Evolutionary conservation across 108 stramenopile genomes (phyloP).

Genomic region (Seminavis robusta): DNA sequence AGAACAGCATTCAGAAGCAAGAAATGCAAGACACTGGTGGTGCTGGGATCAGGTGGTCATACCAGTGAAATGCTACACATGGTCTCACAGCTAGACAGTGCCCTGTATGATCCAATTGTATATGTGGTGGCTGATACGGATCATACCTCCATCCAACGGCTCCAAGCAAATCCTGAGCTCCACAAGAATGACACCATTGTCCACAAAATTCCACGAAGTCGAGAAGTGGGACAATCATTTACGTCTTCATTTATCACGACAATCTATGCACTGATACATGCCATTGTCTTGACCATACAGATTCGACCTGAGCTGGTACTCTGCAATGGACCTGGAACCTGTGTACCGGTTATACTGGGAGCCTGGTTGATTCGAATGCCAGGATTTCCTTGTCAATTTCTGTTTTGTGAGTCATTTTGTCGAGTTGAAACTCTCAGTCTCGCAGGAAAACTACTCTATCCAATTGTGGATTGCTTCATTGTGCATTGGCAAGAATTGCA

Average conservation of each 20-base stretch:
- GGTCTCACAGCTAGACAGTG: conserved; percentile 41
- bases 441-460: conserved; percentile 85
- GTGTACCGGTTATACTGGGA: conserved; percentile 68
- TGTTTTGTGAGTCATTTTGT: conserved; percentile 89
- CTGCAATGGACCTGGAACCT: conserved; percentile 89
- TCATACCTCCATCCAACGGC: conserved; percentile 50
- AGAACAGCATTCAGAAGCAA: too few species aligned
- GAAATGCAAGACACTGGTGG: conserved; percentile 64
- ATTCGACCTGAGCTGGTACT: conserved; percentile 70
- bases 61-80: conserved; percentile 87
- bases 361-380: conserved; percentile 51
- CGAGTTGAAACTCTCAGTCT: conserved; percentile 78
- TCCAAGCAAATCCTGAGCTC: too few species aligned
- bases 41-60: conserved; percentile 87
- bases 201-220: conserved; percentile 59
- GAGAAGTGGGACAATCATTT: conserved; percentile 68
- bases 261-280: conserved; percentile 28
- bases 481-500: conserved; percentile 85
- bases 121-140: conserved; percentile 70
- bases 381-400: conserved; percentile 20
- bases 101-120: conserved; percentile 48
- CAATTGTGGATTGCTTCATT: conserved; percentile 76
- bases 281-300: conserved; percentile 26
- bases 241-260: conserved; percentile 48
- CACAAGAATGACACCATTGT: conserved; percentile 17